Percentiles rank a stretch among this genome's conserved stretches.
Conservation (phyloP, 1,284 basidiomycete species). For the Ustilago nuda region DNA sequence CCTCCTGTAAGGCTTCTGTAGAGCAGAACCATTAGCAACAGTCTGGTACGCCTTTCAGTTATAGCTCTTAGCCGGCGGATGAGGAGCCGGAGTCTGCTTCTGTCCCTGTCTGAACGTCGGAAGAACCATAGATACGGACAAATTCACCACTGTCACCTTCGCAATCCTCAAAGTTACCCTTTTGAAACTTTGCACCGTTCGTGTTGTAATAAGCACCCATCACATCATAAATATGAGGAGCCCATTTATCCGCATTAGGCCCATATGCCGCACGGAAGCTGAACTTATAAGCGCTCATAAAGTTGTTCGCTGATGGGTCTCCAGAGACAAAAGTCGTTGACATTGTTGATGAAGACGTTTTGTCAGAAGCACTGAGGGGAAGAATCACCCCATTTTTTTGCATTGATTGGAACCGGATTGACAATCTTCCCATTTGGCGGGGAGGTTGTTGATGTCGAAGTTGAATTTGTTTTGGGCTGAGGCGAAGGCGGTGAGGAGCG, state of each 20-base stretch:
- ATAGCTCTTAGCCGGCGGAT: conserved; percentile 29
- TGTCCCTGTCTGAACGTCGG: conserved; percentile 53
- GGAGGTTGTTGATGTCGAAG: conserved; percentile 53
- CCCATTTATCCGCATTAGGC: conserved; percentile 38
- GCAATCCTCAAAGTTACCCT: conserved; percentile 52
- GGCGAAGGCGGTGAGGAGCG: conserved; percentile 11
- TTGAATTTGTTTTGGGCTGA: conserved; percentile 46
- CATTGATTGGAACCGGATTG: conserved; percentile 64
- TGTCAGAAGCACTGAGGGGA: conserved; percentile 56
- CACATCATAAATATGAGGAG: conserved; percentile 57
- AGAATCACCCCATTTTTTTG: conserved; percentile 52
- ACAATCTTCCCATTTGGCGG: conserved; percentile 62
- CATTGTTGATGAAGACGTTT: conserved; percentile 65
- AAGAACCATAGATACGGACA: conserved; percentile 37
- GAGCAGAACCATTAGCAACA: conserved; percentile 24
- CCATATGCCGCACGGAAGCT: conserved; percentile 57
- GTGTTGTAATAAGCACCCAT: conserved; percentile 49
- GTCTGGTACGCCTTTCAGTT: conserved; percentile 41
- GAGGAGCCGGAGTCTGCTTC: conserved; percentile 32
- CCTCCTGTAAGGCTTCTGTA: conserved; percentile 42
- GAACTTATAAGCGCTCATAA: conserved; percentile 53
- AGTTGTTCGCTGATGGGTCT: conserved; percentile 55
- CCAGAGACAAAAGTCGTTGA: conserved; percentile 64
- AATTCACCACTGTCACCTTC: conserved; percentile 44
- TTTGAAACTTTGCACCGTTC: conserved; percentile 44